Evolutionary conservation across 2,329 filamentous ascomycete species (phyloP), one percentile per base, ranked within the genome.

Genomic region (Trichoderma sp.): DNA sequence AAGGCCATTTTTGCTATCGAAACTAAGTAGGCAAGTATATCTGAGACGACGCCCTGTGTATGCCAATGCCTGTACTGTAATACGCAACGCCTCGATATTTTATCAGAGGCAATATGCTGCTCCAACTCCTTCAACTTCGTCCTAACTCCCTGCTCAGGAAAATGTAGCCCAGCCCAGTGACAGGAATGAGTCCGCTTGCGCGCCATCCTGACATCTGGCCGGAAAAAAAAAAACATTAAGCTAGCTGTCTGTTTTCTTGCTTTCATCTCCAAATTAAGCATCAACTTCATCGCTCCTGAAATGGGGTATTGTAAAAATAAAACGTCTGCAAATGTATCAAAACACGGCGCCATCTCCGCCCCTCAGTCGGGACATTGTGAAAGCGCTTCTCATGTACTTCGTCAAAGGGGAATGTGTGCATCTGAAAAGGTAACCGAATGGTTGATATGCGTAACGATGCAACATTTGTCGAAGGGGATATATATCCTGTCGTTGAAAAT

Each of bases 1-100:
- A 53, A 27, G 53, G 45, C 52, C 64, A 61, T 69, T 71, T 68
- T 71, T 73, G 70, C 69, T 72, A 74, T 73, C 70, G 68, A 72
- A 74, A 69, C 71, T 72, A 52, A 64, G 32, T 71, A 71, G 71
- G 54, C 67, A 71, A 70, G 70, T 72, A 70, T 48, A 66, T 54
- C 34, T 45, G 63, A 68, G 68, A 72, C 61, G 19, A 66, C 50
- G 35, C 35, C 71, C 52, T 65, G 66, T 64, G 66, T 68, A 70
- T 68, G 64, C 66, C 64, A 64, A 68, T 67, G 56, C 71, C 63
- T 70, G 42, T 48, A 48, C 42, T 59, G 56, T 45, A 29, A 59
- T 59, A 68, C 66, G 48, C 67, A 67, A 68, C 56, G 52, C 54
- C 64, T 19, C 39, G 6, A 22, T 65, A 64, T 58, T 42, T n/a